These are phyloP conservation scores for Coemansia nantahalensis DNA, from an alignment of 192 early-diverging fungal genomes.

Conservation along the genomic window DNA sequence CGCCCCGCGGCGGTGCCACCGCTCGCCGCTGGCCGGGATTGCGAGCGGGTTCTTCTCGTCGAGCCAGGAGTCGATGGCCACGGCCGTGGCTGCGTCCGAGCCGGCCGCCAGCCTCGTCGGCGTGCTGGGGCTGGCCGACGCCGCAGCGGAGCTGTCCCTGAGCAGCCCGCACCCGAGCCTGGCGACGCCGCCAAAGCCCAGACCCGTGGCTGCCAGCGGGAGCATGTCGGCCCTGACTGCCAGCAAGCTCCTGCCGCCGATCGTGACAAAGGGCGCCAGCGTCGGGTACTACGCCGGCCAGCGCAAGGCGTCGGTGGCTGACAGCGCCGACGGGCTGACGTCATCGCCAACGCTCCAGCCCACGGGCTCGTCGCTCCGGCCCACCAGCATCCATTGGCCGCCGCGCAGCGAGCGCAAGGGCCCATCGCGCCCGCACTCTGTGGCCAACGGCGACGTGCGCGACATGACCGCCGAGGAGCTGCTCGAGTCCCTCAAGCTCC, in stretches of 20 bases:
- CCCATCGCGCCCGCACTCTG: constrained; percentile 17
- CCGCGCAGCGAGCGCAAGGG: constrained; percentile 12
- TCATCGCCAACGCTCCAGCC: not conserved
- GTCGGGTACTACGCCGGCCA: constrained; percentile 33
- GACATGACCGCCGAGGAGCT: constrained; percentile 49
- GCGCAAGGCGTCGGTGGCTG: constrained; percentile 3
- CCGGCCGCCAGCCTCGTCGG: constrained; percentile 4
- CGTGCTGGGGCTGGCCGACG: not conserved
- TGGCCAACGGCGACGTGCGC: constrained; percentile 6
- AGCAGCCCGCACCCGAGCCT: constrained; percentile 1
- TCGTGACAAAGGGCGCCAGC: constrained; percentile 10
- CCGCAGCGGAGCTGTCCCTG: too few relatives aligned
- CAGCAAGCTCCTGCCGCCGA: not conserved
- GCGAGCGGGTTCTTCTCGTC: constrained; percentile 36
- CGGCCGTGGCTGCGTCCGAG: constrained; percentile 6
- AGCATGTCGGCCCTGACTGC: not conserved
- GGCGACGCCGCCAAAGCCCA: constrained; percentile 11
- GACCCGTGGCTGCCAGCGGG: too few relatives aligned
- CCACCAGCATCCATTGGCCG: constrained; percentile 34
- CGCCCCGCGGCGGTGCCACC: constrained; percentile 19
- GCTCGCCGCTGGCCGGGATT: constrained; percentile 32
- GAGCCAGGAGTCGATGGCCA: constrained; percentile 38
- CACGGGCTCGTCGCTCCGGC: not conserved
- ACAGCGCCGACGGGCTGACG: constrained; percentile 1
- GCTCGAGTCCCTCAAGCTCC: constrained; percentile 46